Percentiles rank a stretch among this genome's conserved stretches.
These are phyloP conservation scores for Trichocladium antarcticum DNA, from an alignment of 495 filamentous ascomycete species.

Conservation along the genomic window DNA sequence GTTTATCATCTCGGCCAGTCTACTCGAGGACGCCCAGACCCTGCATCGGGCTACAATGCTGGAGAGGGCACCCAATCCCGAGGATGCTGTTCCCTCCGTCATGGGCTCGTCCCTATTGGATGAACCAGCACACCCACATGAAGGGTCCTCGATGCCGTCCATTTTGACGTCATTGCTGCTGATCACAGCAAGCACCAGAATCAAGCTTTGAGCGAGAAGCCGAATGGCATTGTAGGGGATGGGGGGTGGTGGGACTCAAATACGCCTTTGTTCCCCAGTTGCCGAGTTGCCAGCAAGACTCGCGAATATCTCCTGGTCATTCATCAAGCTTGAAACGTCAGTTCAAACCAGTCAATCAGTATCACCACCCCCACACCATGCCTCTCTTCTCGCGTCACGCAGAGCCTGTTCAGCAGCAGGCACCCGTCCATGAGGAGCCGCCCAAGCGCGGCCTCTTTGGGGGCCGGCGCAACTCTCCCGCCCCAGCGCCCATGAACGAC, in stretches of 20 bases:
- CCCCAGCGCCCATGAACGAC: constrained; percentile 26
- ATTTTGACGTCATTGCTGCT: constrained; percentile 26
- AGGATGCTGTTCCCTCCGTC: constrained; percentile 3
- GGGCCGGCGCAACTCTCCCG: constrained; percentile 33
- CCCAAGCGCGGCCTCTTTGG: constrained; percentile 37
- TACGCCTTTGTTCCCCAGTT: no score
- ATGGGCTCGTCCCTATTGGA: constrained; percentile 15
- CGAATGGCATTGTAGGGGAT: neutral
- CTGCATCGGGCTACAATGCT: constrained; percentile 8
- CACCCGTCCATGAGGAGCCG: constrained; percentile 18
- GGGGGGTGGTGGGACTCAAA: no score
- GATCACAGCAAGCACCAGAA: constrained; percentile 17
- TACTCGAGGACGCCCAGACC: no score
- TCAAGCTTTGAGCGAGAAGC: constrained; percentile 15
- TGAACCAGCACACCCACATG: neutral
- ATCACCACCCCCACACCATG: constrained; percentile 30
- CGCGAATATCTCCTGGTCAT: no score
- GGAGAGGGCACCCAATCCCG: no score
- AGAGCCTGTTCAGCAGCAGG: constrained; percentile 30
- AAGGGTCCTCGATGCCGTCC: constrained; percentile 9
- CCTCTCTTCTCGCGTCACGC: constrained; percentile 39
- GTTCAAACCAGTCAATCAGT: neutral
- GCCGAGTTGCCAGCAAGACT: no score
- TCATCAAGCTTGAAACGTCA: neutral
- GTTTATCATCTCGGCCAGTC: no score